These are phyloP conservation scores for Adansonia rubrostipa DNA, from an alignment of 441 rosid genomes.

Conservation along the genomic window DNA sequence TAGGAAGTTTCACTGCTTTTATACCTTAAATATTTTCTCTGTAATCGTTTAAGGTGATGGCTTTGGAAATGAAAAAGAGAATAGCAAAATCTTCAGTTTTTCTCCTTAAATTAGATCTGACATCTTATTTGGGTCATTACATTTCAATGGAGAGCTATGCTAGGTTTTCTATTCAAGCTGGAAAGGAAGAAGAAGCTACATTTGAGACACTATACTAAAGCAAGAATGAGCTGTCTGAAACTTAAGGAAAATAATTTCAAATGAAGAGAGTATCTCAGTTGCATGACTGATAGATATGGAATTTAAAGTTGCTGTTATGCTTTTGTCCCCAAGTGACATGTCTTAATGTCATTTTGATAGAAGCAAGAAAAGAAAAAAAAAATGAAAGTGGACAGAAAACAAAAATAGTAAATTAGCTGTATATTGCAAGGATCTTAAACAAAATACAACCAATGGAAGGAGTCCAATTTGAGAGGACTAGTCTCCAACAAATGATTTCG, in stretches of 20 bases:
- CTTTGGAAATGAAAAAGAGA: neutral
- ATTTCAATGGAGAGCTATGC: neutral
- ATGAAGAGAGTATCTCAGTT: neutral
- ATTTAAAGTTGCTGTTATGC: slow-evolving; percentile 10
- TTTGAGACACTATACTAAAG: neutral
- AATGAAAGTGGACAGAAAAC: too few species aligned
- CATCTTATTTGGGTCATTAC: neutral
- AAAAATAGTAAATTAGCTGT: too few species aligned
- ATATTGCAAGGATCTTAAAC: too few species aligned
- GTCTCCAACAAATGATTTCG: too few species aligned
- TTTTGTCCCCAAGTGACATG: neutral
- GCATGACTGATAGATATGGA: neutral
- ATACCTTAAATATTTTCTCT: neutral
- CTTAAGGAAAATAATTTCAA: neutral
- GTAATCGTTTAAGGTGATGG: neutral
- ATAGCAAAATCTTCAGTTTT: neutral
- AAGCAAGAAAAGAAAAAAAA: too few species aligned
- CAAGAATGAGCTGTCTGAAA: neutral
- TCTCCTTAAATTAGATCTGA: neutral
- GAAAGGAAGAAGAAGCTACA: neutral
- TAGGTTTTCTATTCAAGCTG: neutral
- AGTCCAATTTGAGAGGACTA: too few species aligned
- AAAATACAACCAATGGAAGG: too few species aligned
- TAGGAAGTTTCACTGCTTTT: neutral
- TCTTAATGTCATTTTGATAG: neutral